Conservation (phyloP, 257 asterid species). For the Coffea eugenioides region DNA sequence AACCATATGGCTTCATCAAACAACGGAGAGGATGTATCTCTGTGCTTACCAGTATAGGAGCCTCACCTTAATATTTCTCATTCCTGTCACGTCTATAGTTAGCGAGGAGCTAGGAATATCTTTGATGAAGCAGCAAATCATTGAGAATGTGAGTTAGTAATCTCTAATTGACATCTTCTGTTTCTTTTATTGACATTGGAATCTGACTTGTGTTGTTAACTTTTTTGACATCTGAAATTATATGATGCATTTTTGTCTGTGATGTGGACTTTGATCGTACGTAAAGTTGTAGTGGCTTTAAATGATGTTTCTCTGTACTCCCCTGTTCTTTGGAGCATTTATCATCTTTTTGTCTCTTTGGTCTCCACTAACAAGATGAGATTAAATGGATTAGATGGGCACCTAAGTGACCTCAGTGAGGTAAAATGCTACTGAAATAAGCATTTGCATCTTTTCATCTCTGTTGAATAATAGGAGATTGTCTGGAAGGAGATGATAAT, state of each 20-base stretch:
- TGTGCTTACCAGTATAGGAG: conserved; percentile 80
- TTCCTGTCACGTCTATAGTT: conserved; percentile 68
- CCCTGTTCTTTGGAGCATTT: not conserved
- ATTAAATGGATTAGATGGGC: not conserved
- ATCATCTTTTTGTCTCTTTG: not conserved
- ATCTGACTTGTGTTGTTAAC: not conserved
- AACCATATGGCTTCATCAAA: conserved; percentile 68
- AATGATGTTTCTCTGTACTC: not conserved
- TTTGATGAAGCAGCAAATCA: conserved; percentile 70
- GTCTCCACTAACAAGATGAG: not conserved
- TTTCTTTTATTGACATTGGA: not conserved
- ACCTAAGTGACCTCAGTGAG: not conserved
- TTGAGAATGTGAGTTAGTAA: conserved; percentile 61
- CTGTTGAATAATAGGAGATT: not conserved
- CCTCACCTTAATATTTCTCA: conserved; percentile 67
- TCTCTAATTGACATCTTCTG: not conserved
- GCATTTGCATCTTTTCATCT: too few relatives aligned
- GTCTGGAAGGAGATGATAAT: not conserved
- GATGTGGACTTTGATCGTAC: not conserved
- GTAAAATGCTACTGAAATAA: not conserved
- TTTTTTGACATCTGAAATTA: not conserved
- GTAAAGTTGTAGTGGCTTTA: not conserved
- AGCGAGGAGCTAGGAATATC: conserved; percentile 81
- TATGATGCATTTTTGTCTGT: not conserved
- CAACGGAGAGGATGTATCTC: conserved; percentile 79